Base-by-base conservation (phyloP, 129 eudicot species). In the Centrapalus pauciflorus region DNA sequence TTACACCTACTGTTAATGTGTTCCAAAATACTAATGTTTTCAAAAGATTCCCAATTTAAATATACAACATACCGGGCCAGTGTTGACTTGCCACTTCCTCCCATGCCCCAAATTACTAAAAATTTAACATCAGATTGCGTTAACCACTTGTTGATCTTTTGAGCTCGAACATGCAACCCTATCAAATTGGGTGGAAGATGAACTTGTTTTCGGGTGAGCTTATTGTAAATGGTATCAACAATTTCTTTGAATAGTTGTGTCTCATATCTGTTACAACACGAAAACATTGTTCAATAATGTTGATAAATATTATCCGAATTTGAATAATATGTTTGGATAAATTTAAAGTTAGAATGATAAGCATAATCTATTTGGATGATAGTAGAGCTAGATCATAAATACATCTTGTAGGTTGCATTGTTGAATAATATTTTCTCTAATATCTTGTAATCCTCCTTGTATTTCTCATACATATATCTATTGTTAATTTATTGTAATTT, bases 21-120 rank as follows among this genome's bases (percentile, higher is more conserved):
- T 35, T 55, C 57, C 5, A 77, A 9, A 16, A 77, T 38, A 12
- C 76, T 59, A 7, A 74, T 38, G 14, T 8, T 48, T 8, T 69
- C 76, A 61, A 70, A 77, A 0, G 20, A 35, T 13, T 27, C 26
- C 52, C 21, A 50, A 41, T 62, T 77, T 25, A 29, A n/a, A 41
- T 77, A 3, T 2, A 7, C 48, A 43, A 55, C 69, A 45, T 24
- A 8, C 23, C 49, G 55, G 35, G 76, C 81, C 29, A 60, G 55
- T 0, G 81, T 77, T 10, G 76, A 52, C 67, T 77, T 77, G 11
- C 81, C 81, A 25, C 73, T 54, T 27, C 81, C 69, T 12, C 37
- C 37, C 52, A 63, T 63, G 37, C 69, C 69, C 25, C 25, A 43
- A n/a, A 64, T 64, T 26, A 9, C 69, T 26, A 64, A 2, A 27